Evolutionary conservation across 139 green algal species (phyloP).

Genomic region (Asterochloris sp.): DNA sequence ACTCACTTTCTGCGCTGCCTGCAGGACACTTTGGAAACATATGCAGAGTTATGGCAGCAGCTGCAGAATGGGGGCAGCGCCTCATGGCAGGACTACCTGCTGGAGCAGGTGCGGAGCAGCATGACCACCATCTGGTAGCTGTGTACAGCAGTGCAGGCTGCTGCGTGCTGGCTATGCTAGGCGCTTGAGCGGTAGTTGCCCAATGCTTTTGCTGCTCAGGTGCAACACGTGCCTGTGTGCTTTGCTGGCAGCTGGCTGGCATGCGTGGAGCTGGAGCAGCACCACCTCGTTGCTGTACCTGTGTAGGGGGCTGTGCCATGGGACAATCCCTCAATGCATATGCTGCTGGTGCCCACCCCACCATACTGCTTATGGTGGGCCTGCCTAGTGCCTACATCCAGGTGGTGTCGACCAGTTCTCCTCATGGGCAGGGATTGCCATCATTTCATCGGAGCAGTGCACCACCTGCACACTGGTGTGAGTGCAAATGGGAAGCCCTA

Average conservation of each 20-base stretch:
- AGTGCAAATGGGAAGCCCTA: neutral
- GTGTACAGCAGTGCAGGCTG: neutral
- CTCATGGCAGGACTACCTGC: constrained; percentile 8
- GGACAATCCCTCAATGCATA: too few species aligned
- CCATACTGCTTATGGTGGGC: too few species aligned
- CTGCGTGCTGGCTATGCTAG: neutral
- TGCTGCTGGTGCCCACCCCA: too few species aligned
- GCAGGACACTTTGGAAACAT: constrained; percentile 1
- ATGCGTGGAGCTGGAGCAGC: neutral
- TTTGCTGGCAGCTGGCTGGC: neutral
- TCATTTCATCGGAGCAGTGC: too few species aligned
- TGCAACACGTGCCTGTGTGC: neutral
- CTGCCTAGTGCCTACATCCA: too few species aligned
- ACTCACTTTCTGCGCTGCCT: neutral
- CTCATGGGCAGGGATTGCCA: too few species aligned
- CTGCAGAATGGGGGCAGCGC: neutral
- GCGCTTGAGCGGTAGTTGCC: too few species aligned
- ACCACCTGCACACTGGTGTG: neutral
- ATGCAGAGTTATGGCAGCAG: neutral
- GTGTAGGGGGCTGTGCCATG: too few species aligned
- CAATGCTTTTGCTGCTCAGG: neutral
- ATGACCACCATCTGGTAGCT: neutral
- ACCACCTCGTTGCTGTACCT: neutral
- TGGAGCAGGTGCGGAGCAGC: neutral
- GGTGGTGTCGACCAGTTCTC: too few species aligned